Evolutionary conservation across 257 asterid species (phyloP).

Genomic region (Vinca minor): DNA sequence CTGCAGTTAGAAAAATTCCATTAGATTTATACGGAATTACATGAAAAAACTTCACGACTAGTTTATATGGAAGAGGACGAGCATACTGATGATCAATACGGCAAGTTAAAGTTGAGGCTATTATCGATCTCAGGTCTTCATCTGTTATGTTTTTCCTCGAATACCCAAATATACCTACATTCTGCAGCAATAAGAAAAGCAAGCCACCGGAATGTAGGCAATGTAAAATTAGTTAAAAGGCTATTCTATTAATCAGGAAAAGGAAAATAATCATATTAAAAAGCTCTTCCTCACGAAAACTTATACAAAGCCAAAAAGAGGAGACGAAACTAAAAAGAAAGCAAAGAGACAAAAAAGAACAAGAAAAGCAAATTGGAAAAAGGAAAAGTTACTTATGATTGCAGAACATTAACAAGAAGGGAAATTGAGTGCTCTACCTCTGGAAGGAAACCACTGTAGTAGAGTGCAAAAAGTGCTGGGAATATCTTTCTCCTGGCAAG

Average conservation of each 20-base stretch:
- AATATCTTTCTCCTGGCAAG: constrained; percentile 44
- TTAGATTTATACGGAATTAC: constrained; percentile 3
- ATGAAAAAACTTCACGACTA: constrained; percentile 2
- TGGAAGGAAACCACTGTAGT: constrained; percentile 42
- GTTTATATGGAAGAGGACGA: constrained; percentile 9
- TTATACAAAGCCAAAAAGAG: background rate
- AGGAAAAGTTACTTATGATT: background rate
- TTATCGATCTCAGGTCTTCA: constrained; percentile 36
- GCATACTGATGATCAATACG: constrained; percentile 45
- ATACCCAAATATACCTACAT: constrained; percentile 37
- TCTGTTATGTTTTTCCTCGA: constrained; percentile 34
- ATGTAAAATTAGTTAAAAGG: background rate
- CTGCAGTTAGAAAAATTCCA: constrained; percentile 23
- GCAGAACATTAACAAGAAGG: background rate
- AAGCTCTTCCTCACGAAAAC: background rate
- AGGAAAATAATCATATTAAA: background rate
- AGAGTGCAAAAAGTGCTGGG: constrained; percentile 47
- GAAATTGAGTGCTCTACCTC: constrained; percentile 22
- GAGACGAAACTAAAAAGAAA: background rate
- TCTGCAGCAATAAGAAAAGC: constrained; percentile 24
- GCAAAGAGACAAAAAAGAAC: background rate
- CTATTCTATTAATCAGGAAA: background rate
- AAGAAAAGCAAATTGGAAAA: no score
- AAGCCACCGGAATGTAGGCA: constrained; percentile 12
- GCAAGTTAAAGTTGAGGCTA: constrained; percentile 44